phyloP scores from a whole-genome alignment of 805 yeast species.

The Nakazawaea populi region DNA sequence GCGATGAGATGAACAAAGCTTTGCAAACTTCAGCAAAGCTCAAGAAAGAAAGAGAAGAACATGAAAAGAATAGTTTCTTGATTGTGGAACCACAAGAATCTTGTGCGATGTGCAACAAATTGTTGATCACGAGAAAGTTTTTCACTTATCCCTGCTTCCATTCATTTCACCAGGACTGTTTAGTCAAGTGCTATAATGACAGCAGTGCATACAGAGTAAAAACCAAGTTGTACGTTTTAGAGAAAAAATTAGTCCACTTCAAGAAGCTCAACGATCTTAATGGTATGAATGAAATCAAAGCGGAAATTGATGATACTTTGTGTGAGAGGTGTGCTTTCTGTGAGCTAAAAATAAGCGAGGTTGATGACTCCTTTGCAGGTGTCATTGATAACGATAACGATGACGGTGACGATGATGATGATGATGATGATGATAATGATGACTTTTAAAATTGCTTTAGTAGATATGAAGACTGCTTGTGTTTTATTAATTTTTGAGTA shows the following conservation, averaged over 20 bases:
- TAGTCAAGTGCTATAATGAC: conserved; percentile 52
- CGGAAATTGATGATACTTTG: conserved; percentile 54
- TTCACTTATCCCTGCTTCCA: conserved; percentile 87
- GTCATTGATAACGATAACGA: conserved; percentile 1
- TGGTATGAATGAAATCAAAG: conserved; percentile 23
- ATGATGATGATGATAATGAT: background rate
- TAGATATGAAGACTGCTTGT: no score
- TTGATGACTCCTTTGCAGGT: conserved; percentile 39
- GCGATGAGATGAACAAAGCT: conserved; percentile 73
- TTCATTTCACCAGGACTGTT: conserved; percentile 83
- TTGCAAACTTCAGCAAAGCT: conserved; percentile 53
- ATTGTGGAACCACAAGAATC: conserved; percentile 79
- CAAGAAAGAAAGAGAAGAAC: conserved; percentile 47
- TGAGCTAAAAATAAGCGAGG: conserved; percentile 60
- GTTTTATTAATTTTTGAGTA: no score
- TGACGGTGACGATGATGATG: background rate
- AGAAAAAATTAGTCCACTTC: conserved; percentile 31
- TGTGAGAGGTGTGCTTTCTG: conserved; percentile 69
- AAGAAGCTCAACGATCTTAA: conserved; percentile 5
- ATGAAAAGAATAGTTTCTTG: conserved; percentile 47
- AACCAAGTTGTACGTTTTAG: conserved; percentile 52
- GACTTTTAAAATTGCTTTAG: no score
- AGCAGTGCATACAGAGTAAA: conserved; percentile 65
- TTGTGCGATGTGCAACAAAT: conserved; percentile 65
- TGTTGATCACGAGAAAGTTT: conserved; percentile 68